These are phyloP conservation scores for Alternaria gansuensis DNA, from an alignment of 2,329 filamentous ascomycete genomes.

Conservation along the genomic window DNA sequence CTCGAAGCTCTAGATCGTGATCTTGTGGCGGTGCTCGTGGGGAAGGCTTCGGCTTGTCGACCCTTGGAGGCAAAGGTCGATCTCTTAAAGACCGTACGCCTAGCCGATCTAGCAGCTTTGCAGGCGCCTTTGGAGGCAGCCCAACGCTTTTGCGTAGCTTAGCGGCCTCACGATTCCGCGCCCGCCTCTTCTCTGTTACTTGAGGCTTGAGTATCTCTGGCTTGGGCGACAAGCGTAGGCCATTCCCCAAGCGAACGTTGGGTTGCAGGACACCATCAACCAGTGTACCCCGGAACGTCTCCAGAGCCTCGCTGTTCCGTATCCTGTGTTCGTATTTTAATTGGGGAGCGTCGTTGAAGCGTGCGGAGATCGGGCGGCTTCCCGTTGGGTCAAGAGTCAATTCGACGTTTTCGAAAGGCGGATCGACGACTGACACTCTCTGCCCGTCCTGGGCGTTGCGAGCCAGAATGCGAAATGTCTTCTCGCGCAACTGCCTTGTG, in stretches of 20 bases:
- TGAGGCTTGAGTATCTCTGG: slow-evolving; percentile 9
- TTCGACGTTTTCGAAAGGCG: slow-evolving; percentile 21
- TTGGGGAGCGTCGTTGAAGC: slow-evolving; percentile 9
- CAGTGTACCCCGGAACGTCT: slow-evolving; percentile 33
- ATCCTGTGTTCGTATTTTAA: slow-evolving; percentile 1
- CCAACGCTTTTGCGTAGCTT: not conserved
- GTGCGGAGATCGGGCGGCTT: slow-evolving; percentile 11
- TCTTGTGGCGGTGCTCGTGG: not conserved
- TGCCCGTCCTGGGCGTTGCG: slow-evolving; percentile 23
- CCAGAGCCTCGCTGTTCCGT: slow-evolving; percentile 14
- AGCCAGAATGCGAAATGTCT: slow-evolving; percentile 16
- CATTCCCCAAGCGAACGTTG: slow-evolving; percentile 33
- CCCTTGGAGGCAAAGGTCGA: not conserved
- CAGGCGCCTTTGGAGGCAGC: not conserved
- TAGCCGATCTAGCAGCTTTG: slow-evolving; percentile 1
- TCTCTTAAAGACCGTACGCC: not conserved
- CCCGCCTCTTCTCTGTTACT: slow-evolving; percentile 5
- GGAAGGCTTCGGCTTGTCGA: not conserved
- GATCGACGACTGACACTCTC: slow-evolving; percentile 11
- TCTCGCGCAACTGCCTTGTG: not conserved
- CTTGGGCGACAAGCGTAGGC: slow-evolving; percentile 17
- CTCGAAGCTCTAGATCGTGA: slow-evolving; percentile 15
- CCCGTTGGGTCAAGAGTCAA: slow-evolving; percentile 12
- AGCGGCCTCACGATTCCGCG: not conserved
- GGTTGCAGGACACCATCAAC: slow-evolving; percentile 32